These are phyloP conservation scores for Alloascoidea africana DNA, from an alignment of 805 yeast species.

Conservation along the genomic window DNA sequence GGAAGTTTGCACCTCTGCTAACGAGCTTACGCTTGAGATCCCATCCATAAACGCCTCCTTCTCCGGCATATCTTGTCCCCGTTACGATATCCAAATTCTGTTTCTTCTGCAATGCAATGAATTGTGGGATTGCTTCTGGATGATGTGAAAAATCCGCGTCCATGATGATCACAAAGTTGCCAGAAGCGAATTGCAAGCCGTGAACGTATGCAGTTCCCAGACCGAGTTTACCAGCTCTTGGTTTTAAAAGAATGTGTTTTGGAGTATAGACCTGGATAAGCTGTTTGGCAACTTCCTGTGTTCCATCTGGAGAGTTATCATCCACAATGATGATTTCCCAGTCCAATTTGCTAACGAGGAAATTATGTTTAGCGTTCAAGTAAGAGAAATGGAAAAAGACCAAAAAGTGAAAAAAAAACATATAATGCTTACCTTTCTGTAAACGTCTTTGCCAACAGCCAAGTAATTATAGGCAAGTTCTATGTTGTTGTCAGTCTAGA, in stretches of 20 bases:
- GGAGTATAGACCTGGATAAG: conserved; percentile 39
- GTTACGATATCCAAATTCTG: conserved; percentile 25
- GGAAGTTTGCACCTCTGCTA: conserved; percentile 67
- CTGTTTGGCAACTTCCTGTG: conserved; percentile 56
- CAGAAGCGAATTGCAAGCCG: conserved; percentile 55
- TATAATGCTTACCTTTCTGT: conserved; percentile 19
- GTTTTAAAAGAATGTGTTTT: conserved; percentile 45
- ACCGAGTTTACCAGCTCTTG: conserved; percentile 68
- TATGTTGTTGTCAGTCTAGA: too few relatives aligned
- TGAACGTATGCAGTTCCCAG: conserved; percentile 73
- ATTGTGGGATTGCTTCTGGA: conserved; percentile 67
- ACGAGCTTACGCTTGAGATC: conserved; percentile 66
- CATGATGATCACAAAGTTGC: conserved; percentile 67
- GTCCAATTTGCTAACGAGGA: conserved; percentile 25
- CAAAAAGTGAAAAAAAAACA: neutral
- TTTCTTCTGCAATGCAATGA: conserved; percentile 43
- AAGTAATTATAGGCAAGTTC: conserved; percentile 53
- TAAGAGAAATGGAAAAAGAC: neutral
- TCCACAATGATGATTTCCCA: conserved; percentile 75
- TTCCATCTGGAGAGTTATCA: conserved; percentile 72
- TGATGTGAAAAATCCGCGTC: conserved; percentile 78
- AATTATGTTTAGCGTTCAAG: neutral
- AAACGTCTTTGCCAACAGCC: conserved; percentile 57
- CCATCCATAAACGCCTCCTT: conserved; percentile 80
- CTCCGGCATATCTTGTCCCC: conserved; percentile 60